Evolutionary conservation across 2,329 filamentous ascomycete genomes (phyloP).

Genomic region (Hypomyces perniciosus): DNA sequence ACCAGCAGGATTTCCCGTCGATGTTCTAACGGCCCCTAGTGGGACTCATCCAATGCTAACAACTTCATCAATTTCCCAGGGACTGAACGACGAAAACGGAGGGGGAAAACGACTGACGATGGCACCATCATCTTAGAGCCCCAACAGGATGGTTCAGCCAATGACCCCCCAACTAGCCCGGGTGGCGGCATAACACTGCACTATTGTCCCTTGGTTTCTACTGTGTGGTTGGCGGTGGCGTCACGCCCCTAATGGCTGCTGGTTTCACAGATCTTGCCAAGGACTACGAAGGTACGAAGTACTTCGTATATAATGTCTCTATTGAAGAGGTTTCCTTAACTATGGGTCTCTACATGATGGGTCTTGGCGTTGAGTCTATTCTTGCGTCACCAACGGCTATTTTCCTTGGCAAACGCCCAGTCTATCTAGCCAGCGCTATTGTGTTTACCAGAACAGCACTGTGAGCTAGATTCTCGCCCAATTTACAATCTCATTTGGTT

Average conservation of each 20-base stretch:
- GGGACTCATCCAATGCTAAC: conserved; percentile 23
- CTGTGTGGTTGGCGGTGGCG: conserved; percentile 88
- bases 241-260: conserved; percentile 83
- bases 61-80: conserved; percentile 3
- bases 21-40: conserved; percentile 7
- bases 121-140: conserved; percentile 83
- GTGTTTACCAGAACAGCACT: conserved; percentile 69
- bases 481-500: conserved; percentile 69
- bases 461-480: conserved; percentile 84
- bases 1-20: conserved; percentile 38
- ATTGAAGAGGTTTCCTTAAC: conserved; percentile 75
- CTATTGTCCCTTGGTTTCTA: conserved; percentile 82
- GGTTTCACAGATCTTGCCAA: conserved; percentile 77
- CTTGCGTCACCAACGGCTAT: conserved; percentile 87
- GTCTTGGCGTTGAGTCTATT: conserved; percentile 77
- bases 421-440: conserved; percentile 72
- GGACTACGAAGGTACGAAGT: conserved; percentile 34
- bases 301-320: conserved; percentile 40
- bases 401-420: conserved; percentile 80
- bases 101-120: conserved; percentile 67
- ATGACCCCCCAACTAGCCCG: conserved; percentile 92
- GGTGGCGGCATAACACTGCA: conserved; percentile 72
- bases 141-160: conserved; percentile 83
- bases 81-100: conserved; percentile 34
- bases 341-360: conserved; percentile 91